A percentile compares a stretch with the other conserved stretches of the same genome.
These are phyloP conservation scores for Phanerochaete carnosa DNA, from an alignment of 768 basidiomycete genomes.

Conservation along the genomic window DNA sequence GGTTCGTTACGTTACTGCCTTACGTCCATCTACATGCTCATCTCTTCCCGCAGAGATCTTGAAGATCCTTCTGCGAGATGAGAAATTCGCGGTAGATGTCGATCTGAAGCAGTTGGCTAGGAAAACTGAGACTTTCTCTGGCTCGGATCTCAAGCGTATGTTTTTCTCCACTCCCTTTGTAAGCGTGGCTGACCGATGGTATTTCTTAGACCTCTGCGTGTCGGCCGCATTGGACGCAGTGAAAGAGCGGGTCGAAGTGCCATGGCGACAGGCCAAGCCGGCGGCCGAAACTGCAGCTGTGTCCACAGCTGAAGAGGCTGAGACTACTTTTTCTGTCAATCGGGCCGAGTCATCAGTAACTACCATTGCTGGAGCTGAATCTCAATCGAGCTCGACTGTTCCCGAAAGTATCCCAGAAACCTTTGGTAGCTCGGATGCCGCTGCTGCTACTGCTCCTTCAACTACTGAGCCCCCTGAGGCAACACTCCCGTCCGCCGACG, in stretches of 20 bases:
- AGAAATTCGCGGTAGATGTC: constrained; percentile 62
- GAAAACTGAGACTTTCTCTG: constrained; percentile 84
- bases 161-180: constrained; percentile 12
- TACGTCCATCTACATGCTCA: too few species aligned
- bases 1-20: constrained; percentile 41
- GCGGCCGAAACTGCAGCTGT: not conserved
- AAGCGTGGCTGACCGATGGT: constrained; percentile 11
- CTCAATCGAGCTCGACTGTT: not conserved
- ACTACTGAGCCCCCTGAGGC: too few species aligned
- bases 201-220: constrained; percentile 79
- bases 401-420: not conserved
- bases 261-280: constrained; percentile 50
- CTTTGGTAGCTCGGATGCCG: not conserved
- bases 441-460: not conserved
- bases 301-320: not conserved
- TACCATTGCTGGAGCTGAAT: not conserved
- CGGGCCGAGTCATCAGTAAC: not conserved
- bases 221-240: constrained; percentile 89
- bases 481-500: not conserved
- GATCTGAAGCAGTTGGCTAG: constrained; percentile 58
- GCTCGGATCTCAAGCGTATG: constrained; percentile 92
- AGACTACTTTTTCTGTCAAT: not conserved
- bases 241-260: constrained; percentile 78
- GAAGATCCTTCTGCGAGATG: constrained; percentile 82
- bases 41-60: constrained; percentile 62